Evolutionary conservation across 192 early-diverging fungal species (phyloP).

Genomic region (Dissophora ornata): DNA sequence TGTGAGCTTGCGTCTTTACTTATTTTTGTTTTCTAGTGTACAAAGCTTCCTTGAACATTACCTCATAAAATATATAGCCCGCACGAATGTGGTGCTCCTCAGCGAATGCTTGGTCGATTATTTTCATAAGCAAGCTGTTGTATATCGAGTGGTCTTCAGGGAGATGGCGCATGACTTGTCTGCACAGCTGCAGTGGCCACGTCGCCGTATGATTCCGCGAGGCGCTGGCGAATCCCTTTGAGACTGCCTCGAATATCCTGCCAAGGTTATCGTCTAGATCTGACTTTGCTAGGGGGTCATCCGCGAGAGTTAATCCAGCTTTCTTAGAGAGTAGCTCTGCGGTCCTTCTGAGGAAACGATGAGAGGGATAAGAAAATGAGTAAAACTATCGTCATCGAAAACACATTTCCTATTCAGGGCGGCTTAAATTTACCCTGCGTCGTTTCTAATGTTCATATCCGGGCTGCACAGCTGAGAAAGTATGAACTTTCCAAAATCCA

Average conservation of each 20-base stretch:
- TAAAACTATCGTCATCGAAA: too few species aligned
- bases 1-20: too few species aligned
- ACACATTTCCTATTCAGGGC: too few species aligned
- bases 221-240: conserved; percentile 3
- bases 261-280: conserved; percentile 11
- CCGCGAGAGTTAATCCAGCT: neutral
- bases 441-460: neutral
- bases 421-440: conserved; percentile 23
- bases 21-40: too few species aligned
- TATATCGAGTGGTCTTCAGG: conserved; percentile 39
- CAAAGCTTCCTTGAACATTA: too few species aligned
- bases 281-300: conserved; percentile 18
- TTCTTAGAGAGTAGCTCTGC: conserved; percentile 17
- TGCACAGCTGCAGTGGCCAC: conserved; percentile 11
- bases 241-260: conserved; percentile 8
- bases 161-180: conserved; percentile 23
- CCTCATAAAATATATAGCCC: conserved; percentile 11
- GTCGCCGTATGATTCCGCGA: neutral
- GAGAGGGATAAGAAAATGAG: neutral
- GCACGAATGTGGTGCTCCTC: neutral
- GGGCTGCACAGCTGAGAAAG: conserved; percentile 12
- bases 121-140: conserved; percentile 4
- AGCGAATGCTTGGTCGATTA: conserved; percentile 29
- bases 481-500: conserved; percentile 31
- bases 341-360: conserved; percentile 10